Base-by-base conservation (phyloP, 2,329 filamentous ascomycete genomes). In the Basipetospora chlamydospora region DNA sequence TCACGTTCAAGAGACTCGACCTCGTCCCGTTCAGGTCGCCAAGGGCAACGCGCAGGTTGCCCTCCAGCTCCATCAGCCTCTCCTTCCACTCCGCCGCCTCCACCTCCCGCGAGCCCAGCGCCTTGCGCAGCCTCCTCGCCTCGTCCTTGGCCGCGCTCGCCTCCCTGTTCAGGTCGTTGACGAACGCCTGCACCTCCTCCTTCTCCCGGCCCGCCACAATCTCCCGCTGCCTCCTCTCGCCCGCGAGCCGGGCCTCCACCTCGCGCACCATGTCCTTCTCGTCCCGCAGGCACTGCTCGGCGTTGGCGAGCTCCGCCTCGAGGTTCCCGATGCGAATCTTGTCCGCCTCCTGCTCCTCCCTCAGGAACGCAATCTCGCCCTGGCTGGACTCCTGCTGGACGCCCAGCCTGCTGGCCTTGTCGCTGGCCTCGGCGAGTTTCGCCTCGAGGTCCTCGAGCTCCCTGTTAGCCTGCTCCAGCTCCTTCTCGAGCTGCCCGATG, bases 261-360 rank as follows among this genome's bases (percentile, higher is more conserved):
- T 86, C 81, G 49, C 64, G 67, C 13, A 69, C 66, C 32, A 74
- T 77, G 42, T 95, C 87, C 55, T 80, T 81, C 55, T 94, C 86
- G 35, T 90, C 86, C 39, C 80, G 73, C n/a, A 94, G 62, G 33
- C 65, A 73, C 49, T 85, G 75, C 53, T 92, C 81, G n/a, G 77
- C 71, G 39, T 75, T 80, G 47, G 83, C 81, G 26, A 95, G 61
- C 11, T 79, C 76, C 7, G 84, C 82, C 51, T 96, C 87, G 6
- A 96, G 66, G 50, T 96, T 86, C 26, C 88, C 85, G 49, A 98
- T 96, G 58, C 86, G 87, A 53, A 98, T 93, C 67, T 98, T 98
- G 63, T 98, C 90, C 13, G 73, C 75, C 57, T 98, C 90, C 56
- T 98, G 90, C 61, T 98, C 90, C 53, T 98, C 90, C 2, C 90